These are phyloP conservation scores for Epichloe uncinata DNA, from an alignment of 2,329 filamentous ascomycete species.

Conservation along the genomic window DNA sequence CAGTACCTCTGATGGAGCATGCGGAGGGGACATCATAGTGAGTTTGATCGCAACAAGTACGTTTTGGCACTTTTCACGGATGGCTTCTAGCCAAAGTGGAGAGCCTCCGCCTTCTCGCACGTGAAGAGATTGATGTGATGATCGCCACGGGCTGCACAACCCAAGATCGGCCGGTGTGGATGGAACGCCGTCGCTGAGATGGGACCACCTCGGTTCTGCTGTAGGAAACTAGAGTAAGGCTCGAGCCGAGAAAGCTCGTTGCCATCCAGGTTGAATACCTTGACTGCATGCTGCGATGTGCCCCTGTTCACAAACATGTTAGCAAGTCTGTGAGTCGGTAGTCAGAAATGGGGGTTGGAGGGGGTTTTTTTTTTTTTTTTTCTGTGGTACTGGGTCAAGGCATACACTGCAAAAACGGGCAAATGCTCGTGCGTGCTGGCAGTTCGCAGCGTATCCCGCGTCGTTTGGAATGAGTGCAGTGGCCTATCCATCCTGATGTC, in stretches of 20 bases:
- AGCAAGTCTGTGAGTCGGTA: background rate
- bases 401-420: conserved; percentile 87
- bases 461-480: conserved; percentile 60
- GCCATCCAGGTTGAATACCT: conserved; percentile 83
- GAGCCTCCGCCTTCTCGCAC: conserved; percentile 40
- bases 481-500: conserved; percentile 80
- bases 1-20: too few relatives aligned
- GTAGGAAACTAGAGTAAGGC: conserved; percentile 79
- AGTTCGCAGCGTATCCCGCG: conserved; percentile 65
- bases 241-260: conserved; percentile 70
- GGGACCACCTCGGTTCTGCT: conserved; percentile 65
- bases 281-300: conserved; percentile 75
- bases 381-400: background rate
- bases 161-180: conserved; percentile 83
- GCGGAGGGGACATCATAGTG: conserved; percentile 1
- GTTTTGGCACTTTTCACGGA: background rate
- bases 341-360: too few relatives aligned
- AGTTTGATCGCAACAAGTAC: conserved; percentile 1
- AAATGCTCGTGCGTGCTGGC: conserved; percentile 92
- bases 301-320: conserved; percentile 41
- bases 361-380: too few relatives aligned
- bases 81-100: conserved; percentile 16
- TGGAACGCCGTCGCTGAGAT: conserved; percentile 90
- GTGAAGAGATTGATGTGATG: conserved; percentile 83
- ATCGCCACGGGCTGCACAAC: conserved; percentile 74